Conservation (phyloP, 495 filamentous ascomycete genomes). For the Astrocystis sublimbata region DNA sequence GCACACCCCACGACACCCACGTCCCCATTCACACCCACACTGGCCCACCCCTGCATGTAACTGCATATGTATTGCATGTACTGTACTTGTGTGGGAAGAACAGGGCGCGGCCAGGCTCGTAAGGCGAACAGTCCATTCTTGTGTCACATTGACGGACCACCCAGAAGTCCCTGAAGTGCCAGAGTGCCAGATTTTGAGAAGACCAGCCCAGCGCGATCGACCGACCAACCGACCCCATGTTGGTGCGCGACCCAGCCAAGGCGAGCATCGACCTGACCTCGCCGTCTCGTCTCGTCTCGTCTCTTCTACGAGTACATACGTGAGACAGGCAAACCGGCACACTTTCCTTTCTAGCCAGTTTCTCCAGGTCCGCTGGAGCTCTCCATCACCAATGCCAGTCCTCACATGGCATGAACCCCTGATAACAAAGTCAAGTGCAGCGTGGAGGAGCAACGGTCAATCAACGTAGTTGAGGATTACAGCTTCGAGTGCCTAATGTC, state of each 20-base stretch:
- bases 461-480: not conserved
- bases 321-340: too few relatives aligned
- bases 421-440: too few relatives aligned
- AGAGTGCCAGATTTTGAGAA: conserved; percentile 15
- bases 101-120: not conserved
- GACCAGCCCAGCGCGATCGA: conserved; percentile 12
- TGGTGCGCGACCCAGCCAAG: conserved; percentile 4
- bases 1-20: conserved; percentile 8
- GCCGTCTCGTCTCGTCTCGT: too few relatives aligned
- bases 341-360: too few relatives aligned
- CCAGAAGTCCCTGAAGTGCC: not conserved
- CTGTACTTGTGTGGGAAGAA: conserved; percentile 4
- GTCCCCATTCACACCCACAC: not conserved
- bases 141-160: conserved; percentile 6
- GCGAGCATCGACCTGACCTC: not conserved
- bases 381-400: too few relatives aligned
- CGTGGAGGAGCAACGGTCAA: not conserved
- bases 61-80: too few relatives aligned
- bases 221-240: not conserved
- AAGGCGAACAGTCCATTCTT: conserved; percentile 13
- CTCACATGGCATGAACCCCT: too few relatives aligned
- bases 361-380: too few relatives aligned
- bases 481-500: not conserved
- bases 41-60: too few relatives aligned
- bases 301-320: too few relatives aligned